These are phyloP conservation scores for Venustampulla echinocandica DNA, from an alignment of 495 filamentous ascomycete species.

Conservation along the genomic window DNA sequence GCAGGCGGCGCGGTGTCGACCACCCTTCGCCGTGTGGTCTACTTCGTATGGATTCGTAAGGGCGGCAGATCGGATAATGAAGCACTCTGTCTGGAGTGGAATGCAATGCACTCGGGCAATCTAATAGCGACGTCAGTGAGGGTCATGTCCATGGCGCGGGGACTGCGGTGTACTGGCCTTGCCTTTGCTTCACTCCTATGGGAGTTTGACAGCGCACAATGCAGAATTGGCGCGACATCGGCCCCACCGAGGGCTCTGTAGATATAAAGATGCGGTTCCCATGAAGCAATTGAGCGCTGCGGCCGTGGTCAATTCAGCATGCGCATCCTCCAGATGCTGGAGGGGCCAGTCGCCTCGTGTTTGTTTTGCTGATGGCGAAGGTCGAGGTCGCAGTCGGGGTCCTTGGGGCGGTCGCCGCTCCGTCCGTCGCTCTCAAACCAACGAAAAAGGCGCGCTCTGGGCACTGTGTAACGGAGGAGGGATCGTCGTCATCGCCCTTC, in stretches of 20 bases:
- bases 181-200: slow-evolving; percentile 19
- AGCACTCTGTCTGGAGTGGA: background rate
- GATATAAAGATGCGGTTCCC: slow-evolving; percentile 7
- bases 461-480: background rate
- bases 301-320: background rate
- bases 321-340: background rate
- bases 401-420: background rate
- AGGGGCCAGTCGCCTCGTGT: background rate
- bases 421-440: background rate
- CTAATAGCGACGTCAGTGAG: slow-evolving; percentile 19
- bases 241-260: slow-evolving; percentile 7
- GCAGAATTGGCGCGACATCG: slow-evolving; percentile 11
- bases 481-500: too few species aligned
- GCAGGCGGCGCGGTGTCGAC: too few species aligned
- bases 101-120: slow-evolving; percentile 1
- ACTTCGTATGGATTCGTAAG: background rate
- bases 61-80: slow-evolving; percentile 13
- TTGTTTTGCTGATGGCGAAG: background rate
- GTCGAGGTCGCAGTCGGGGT: background rate
- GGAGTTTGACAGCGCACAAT: slow-evolving; percentile 19
- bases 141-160: background rate
- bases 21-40: too few species aligned
- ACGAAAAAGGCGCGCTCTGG: background rate
- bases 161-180: slow-evolving; percentile 8
- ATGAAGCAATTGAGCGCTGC: background rate